Evolutionary conservation across 768 basidiomycete genomes (phyloP).

Genomic region (Termitomyces sp.): DNA sequence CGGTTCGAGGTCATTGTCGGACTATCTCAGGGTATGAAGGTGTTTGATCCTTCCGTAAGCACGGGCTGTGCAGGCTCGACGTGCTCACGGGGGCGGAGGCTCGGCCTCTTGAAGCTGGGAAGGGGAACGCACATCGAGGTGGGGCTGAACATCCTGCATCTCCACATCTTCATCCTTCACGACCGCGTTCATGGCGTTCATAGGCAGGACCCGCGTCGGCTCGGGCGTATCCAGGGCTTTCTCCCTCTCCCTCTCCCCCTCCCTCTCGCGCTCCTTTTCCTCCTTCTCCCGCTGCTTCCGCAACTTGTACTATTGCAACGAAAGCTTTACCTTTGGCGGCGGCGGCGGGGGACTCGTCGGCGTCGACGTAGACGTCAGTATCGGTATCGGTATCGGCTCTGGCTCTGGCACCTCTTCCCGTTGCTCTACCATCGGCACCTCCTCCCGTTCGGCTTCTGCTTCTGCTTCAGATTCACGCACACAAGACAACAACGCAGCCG

Average conservation of each 20-base stretch:
- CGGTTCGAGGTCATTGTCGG: too few species aligned
- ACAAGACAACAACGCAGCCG: too few species aligned
- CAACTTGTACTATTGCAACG: conserved; percentile 51
- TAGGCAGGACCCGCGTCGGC: too few species aligned
- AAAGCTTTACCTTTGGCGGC: conserved; percentile 45
- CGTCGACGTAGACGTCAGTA: neutral
- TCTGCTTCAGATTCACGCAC: too few species aligned
- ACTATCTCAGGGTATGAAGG: too few species aligned
- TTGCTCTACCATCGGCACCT: too few species aligned
- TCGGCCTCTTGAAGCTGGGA: too few species aligned
- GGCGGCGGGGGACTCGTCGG: conserved; percentile 25
- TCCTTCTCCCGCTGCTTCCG: conserved; percentile 50
- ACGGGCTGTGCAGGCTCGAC: too few species aligned
- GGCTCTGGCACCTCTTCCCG: too few species aligned
- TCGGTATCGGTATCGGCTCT: neutral
- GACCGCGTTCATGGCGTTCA: neutral
- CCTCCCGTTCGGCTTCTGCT: too few species aligned
- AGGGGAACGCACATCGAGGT: neutral
- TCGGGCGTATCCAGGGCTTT: neutral
- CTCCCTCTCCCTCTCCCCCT: conserved; percentile 29
- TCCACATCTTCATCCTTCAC: conserved; percentile 3
- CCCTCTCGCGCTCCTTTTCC: conserved; percentile 42
- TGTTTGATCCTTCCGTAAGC: too few species aligned
- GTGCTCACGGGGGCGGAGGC: too few species aligned
- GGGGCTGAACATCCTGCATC: neutral